These are phyloP conservation scores for Leccinum broughii DNA, from an alignment of 768 basidiomycete species.

Conservation along the genomic window DNA sequence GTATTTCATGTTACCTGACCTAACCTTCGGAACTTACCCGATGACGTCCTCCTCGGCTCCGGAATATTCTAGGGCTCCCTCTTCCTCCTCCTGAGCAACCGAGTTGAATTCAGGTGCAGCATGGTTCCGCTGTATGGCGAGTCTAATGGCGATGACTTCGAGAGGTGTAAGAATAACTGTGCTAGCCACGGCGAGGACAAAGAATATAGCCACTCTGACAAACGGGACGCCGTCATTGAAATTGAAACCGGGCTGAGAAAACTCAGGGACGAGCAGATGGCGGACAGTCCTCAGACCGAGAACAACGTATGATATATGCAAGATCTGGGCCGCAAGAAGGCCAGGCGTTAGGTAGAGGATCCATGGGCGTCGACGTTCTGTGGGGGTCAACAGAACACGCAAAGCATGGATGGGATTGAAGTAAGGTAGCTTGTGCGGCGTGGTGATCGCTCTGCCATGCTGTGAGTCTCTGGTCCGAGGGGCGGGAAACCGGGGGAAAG, in stretches of 20 bases:
- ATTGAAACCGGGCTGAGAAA: conserved; percentile 36
- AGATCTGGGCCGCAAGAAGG: conserved; percentile 44
- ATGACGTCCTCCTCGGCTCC: conserved; percentile 82
- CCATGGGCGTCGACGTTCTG: conserved; percentile 79
- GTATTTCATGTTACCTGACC: background rate
- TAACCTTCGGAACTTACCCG: conserved; percentile 48
- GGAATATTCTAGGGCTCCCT: conserved; percentile 61
- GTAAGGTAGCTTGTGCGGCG: conserved; percentile 74
- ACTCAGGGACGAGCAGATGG: conserved; percentile 60
- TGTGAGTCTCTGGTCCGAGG: background rate
- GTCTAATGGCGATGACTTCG: conserved; percentile 75
- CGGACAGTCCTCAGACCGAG: conserved; percentile 44
- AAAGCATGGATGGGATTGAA: conserved; percentile 57
- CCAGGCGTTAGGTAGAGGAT: conserved; percentile 79
- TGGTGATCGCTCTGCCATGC: conserved; percentile 68
- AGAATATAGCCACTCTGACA: conserved; percentile 54
- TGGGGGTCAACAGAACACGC: conserved; percentile 75
- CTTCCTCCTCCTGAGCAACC: conserved; percentile 69
- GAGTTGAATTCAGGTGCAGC: conserved; percentile 74
- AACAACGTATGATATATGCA: conserved; percentile 47
- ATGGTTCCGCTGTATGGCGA: conserved; percentile 86
- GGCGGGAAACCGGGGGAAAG: background rate
- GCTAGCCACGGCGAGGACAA: conserved; percentile 55
- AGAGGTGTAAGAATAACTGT: conserved; percentile 67
- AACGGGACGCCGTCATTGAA: conserved; percentile 45